A percentile compares a stretch with the other conserved stretches of the same genome.
Evolutionary conservation across 225 moss, liverwort and hornwort species (phyloP).

Genomic region (Asterella californica): DNA sequence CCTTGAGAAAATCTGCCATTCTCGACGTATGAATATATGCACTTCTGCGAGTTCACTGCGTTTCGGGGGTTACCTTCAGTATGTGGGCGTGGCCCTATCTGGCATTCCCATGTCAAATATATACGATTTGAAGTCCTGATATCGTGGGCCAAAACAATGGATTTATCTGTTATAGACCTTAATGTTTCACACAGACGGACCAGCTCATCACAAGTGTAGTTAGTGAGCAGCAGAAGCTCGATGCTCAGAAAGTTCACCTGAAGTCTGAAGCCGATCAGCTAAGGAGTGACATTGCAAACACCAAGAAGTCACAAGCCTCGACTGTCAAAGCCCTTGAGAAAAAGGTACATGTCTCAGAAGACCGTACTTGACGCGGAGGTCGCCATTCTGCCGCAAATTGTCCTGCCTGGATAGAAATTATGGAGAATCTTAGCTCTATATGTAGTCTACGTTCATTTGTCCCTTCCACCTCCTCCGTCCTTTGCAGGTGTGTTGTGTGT

Average conservation of each 20-base stretch:
- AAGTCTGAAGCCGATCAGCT: slow-evolving; percentile 85
- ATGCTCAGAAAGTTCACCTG: slow-evolving; percentile 66
- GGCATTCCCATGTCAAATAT: too few species aligned
- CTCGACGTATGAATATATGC: too few species aligned
- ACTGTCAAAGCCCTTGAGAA: slow-evolving; percentile 67
- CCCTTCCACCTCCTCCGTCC: neutral
- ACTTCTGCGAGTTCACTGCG: too few species aligned
- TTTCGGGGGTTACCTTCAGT: too few species aligned
- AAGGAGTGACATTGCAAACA: slow-evolving; percentile 67
- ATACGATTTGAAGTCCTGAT: too few species aligned
- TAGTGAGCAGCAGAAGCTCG: slow-evolving; percentile 89
- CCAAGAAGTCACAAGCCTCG: slow-evolving; percentile 54
- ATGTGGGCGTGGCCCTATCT: too few species aligned
- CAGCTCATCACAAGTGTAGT: slow-evolving; percentile 57
- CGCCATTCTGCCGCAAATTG: neutral
- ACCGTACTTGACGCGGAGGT: neutral
- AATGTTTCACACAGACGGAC: slow-evolving; percentile 67
- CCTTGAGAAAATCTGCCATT: too few species aligned
- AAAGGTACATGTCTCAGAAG: slow-evolving; percentile 45
- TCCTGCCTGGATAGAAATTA: neutral
- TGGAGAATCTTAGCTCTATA: neutral
- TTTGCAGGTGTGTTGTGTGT: neutral
- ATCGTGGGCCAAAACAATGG: neutral
- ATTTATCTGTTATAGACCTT: slow-evolving; percentile 35
- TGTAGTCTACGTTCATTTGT: neutral